Conservation (phyloP, 202 grass and related monocot species). For the Hordeum pubiflorum region DNA sequence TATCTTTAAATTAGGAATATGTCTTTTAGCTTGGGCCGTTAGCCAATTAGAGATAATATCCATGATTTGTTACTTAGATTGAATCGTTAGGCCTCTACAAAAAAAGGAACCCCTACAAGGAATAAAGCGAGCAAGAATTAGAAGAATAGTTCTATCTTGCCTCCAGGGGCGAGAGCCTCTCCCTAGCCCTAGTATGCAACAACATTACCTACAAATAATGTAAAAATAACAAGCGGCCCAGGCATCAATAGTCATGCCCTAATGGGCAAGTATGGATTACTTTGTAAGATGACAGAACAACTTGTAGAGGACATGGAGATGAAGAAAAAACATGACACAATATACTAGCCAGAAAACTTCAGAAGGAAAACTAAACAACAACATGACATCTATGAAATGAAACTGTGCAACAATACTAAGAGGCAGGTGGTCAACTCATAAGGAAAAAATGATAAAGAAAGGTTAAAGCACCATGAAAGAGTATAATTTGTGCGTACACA, state of each 20-base stretch:
- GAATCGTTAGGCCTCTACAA: background rate
- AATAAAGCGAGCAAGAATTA: background rate
- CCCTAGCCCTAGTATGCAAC: background rate
- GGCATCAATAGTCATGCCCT: background rate
- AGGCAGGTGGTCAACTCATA: background rate
- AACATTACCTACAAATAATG: background rate
- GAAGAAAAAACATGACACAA: background rate
- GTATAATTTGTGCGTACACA: conserved; percentile 2
- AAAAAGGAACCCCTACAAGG: background rate
- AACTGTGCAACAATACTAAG: background rate
- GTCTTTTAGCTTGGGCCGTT: background rate
- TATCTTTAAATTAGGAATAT: background rate
- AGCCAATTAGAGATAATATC: background rate
- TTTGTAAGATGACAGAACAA: conserved; percentile 9
- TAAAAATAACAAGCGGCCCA: background rate
- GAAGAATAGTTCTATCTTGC: background rate
- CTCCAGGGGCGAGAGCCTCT: background rate
- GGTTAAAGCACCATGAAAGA: background rate
- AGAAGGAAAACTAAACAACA: background rate
- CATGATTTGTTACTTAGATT: background rate
- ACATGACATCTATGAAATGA: background rate
- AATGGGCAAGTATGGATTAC: background rate
- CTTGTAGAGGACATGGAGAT: background rate
- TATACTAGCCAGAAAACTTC: background rate
- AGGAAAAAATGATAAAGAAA: background rate